These are phyloP conservation scores for Pleurotus eryngii DNA, from an alignment of 768 basidiomycete genomes.

Conservation along the genomic window DNA sequence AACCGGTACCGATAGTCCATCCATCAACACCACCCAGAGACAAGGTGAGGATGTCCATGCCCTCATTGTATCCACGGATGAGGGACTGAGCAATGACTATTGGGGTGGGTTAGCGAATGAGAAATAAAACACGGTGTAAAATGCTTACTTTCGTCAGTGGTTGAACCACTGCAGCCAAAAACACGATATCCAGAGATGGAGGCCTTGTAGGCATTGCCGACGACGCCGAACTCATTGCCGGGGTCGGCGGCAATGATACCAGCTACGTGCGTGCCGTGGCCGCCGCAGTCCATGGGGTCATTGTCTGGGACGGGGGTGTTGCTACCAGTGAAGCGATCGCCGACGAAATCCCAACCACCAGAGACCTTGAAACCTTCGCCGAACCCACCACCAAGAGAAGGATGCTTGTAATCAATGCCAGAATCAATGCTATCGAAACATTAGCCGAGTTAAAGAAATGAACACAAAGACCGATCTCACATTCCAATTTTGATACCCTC, in stretches of 20 bases:
- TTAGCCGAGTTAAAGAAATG: background rate
- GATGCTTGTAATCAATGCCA: conserved; percentile 55
- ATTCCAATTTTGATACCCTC: conserved; percentile 67
- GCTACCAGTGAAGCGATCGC: conserved; percentile 46
- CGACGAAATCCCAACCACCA: conserved; percentile 57
- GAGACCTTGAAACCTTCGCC: conserved; percentile 50
- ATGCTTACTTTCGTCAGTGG: conserved; percentile 48
- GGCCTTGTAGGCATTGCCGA: conserved; percentile 65
- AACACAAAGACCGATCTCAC: conserved; percentile 20
- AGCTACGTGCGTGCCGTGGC: conserved; percentile 58
- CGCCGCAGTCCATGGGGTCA: conserved; percentile 11
- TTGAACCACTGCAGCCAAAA: conserved; percentile 54
- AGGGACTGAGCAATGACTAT: conserved; percentile 45
- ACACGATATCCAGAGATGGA: conserved; percentile 53
- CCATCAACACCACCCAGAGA: conserved; percentile 61
- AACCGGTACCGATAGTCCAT: conserved; percentile 54
- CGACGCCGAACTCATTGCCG: conserved; percentile 60
- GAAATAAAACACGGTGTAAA: too few species aligned
- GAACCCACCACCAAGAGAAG: conserved; percentile 50
- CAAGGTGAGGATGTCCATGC: conserved; percentile 60
- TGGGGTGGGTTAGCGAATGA: too few species aligned
- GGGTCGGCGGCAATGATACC: conserved; percentile 63
- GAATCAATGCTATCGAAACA: conserved; percentile 42
- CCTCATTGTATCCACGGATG: conserved; percentile 47
- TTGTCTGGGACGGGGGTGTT: background rate